Base-by-base conservation (phyloP, 805 yeast genomes). In the Pichia cephalocereana region DNA sequence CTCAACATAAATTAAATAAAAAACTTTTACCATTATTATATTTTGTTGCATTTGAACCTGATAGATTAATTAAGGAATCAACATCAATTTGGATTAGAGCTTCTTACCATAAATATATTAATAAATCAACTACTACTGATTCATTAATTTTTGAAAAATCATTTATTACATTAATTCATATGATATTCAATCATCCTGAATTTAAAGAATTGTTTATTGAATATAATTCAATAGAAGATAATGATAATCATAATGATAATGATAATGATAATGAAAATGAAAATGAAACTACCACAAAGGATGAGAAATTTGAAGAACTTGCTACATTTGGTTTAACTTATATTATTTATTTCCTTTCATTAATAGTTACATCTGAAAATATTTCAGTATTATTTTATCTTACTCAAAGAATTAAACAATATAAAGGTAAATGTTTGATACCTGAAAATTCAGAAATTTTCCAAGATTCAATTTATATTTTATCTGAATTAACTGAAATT, bases 21-120 rank as follows among this genome's bases (percentile, higher is more conserved):
- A 73, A 79, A 51, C 87, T 81, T 56, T 57, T 84, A 40, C 82
- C 88, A 0, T 61, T 86, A 23, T 67, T 86, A 0, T 86, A 83
- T 60, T 83, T 86, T 59, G 70, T 76, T 56, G 95, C 93, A 0
- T 80, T 78, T 58, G 97, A 89, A 58, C 91, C 95, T 0, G 74
- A 76, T 30, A 56, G 55, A 3, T 63, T 63, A 0, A 59, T 87
- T 38, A 76, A 71, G 51, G 62, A 66, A 1, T 75, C 77, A 39
- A 74, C 79, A 0, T 70, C 71, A 37, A 83, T 82, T 1, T 89
- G 96, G 96, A 72, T 86, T 6, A 71, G 73, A 42, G 82, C 91
- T 1, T 71, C 82, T 15, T 73, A 75, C 52, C 63, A 63, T 27
- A 64, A 74, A 45, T 52, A 54, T 23, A 59, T 64, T 17, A 57